Percentiles rank a stretch among this genome's conserved stretches.
Evolutionary conservation across 192 early-diverging fungal species (phyloP).

Genomic region (Paraglomus occultum): DNA sequence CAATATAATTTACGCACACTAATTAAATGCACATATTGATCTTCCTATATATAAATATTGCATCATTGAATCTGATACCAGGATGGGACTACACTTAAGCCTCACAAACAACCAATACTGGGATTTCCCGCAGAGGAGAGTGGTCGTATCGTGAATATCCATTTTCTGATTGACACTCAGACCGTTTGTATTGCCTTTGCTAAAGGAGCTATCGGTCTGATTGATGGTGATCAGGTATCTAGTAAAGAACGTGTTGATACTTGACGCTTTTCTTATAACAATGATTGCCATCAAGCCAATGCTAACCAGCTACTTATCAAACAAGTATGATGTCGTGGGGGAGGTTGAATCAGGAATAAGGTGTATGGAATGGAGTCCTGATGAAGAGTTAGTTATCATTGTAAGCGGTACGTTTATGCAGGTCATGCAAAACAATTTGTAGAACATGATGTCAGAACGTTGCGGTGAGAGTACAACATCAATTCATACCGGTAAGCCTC

Average conservation of each 20-base stretch:
- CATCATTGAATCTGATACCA: no score
- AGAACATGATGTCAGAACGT: neutral
- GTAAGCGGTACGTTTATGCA: conserved; percentile 59
- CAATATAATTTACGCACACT: no score
- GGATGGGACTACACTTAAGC: no score
- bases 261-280: no score
- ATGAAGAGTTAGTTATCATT: conserved; percentile 80
- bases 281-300: no score
- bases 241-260: no score
- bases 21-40: no score
- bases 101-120: no score
- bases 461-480: neutral
- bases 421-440: neutral
- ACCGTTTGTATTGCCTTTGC: conserved; percentile 50
- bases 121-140: no score
- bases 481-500: neutral
- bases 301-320: no score
- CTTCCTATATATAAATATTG: no score
- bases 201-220: conserved; percentile 56
- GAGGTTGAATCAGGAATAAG: conserved; percentile 71
- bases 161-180: conserved; percentile 53
- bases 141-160: conserved; percentile 53
- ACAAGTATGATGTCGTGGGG: conserved; percentile 65
- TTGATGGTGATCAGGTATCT: conserved; percentile 34
- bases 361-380: conserved; percentile 82